Percentiles rank a stretch among this genome's conserved stretches.
These are phyloP conservation scores for Diplodia mutila DNA, from an alignment of 2,329 filamentous ascomycete genomes.

Conservation along the genomic window DNA sequence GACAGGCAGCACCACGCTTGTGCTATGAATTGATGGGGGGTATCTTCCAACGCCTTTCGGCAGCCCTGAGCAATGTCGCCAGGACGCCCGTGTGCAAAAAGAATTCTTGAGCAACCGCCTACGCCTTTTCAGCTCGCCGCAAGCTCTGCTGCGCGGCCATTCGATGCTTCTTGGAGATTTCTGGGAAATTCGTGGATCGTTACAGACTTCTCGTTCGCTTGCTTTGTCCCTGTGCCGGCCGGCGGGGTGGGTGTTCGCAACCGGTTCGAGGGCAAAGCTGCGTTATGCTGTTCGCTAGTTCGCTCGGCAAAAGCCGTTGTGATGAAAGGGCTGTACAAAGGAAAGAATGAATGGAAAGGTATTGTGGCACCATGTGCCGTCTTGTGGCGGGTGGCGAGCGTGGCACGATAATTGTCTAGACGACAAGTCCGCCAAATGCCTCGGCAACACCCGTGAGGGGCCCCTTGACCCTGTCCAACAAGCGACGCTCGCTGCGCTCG, in stretches of 20 bases:
- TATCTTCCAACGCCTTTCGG: conserved; percentile 23
- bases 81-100: conserved; percentile 16
- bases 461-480: conserved; percentile 20
- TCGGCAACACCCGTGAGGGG: conserved; percentile 25
- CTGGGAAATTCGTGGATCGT: conserved; percentile 11
- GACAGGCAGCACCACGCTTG: conserved; percentile 13
- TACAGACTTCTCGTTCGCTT: not conserved
- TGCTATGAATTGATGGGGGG: conserved; percentile 16
- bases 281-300: not conserved
- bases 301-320: not conserved
- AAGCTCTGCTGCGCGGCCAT: conserved; percentile 19
- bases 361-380: not conserved
- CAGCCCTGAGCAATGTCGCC: not conserved
- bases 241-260: not conserved
- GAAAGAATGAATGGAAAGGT: conserved; percentile 3
- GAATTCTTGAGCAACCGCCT: conserved; percentile 3
- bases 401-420: conserved; percentile 3
- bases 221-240: not conserved
- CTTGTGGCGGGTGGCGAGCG: conserved; percentile 10
- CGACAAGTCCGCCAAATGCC: conserved; percentile 23
- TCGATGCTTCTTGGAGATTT: conserved; percentile 4
- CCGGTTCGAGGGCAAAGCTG: not conserved
- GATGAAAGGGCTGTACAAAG: conserved; percentile 3
- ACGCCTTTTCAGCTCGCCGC: conserved; percentile 12
- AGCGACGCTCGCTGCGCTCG: conserved; percentile 17